Conservation (phyloP, 805 yeast genomes). For the Cyberlindnera mycetangii region DNA sequence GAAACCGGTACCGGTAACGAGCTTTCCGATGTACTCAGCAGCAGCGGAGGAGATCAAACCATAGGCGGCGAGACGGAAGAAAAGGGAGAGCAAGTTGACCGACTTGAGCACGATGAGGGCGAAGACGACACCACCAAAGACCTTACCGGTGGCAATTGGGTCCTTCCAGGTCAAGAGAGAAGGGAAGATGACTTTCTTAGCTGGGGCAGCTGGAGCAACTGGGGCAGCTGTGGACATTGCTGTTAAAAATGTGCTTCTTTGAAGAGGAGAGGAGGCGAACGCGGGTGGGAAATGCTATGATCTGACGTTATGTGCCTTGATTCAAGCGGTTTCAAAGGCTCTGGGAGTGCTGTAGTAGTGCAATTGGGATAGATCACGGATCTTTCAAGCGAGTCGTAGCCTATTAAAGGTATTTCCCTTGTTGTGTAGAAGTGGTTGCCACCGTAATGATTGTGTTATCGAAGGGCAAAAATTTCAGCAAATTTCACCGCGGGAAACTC, state of each 20-base stretch:
- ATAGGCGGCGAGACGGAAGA: slow-evolving; percentile 58
- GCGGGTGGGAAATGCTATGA: background rate
- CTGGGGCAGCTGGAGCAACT: slow-evolving; percentile 9
- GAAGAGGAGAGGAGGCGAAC: background rate
- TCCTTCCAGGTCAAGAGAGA: slow-evolving; percentile 68
- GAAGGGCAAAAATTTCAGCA: background rate
- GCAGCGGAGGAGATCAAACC: slow-evolving; percentile 62
- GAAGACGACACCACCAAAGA: slow-evolving; percentile 61
- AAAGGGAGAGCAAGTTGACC: slow-evolving; percentile 57
- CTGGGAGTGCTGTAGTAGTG: background rate
- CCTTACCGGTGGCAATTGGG: slow-evolving; percentile 74
- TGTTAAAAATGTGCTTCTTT: background rate
- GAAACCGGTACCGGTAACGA: slow-evolving; percentile 73
- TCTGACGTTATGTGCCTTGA: background rate
- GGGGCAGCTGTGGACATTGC: slow-evolving; percentile 10
- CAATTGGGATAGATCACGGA: background rate
- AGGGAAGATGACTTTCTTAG: slow-evolving; percentile 16
- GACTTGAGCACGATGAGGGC: slow-evolving; percentile 56
- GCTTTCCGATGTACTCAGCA: slow-evolving; percentile 74
- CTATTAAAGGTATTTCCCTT: background rate
- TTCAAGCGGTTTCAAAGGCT: background rate
- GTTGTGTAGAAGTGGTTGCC: background rate
- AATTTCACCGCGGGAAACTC: background rate
- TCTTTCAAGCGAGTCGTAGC: background rate
- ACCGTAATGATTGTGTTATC: background rate